Evolutionary conservation across 306 rosid genomes (phyloP).

Genomic region (Cicer judaicum): DNA sequence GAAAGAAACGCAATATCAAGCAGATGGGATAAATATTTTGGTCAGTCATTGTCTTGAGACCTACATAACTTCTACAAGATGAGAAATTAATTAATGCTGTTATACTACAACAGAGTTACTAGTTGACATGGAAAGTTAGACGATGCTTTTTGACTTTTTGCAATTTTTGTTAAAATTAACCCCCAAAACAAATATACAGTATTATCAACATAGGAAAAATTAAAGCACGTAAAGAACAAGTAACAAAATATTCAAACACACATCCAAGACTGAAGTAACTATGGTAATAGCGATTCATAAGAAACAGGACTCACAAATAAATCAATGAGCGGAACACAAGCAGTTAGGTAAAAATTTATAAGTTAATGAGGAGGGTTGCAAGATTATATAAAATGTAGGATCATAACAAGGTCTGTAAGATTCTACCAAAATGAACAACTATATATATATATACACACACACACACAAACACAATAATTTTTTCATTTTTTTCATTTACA

Average conservation of each 20-base stretch:
- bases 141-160: background rate
- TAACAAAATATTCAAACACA: background rate
- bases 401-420: background rate
- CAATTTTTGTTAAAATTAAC: conserved; percentile 3
- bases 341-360: background rate
- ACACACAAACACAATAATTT: background rate
- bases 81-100: background rate
- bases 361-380: background rate
- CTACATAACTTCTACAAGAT: conserved; percentile 15
- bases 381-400: background rate
- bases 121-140: background rate
- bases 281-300: background rate
- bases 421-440: background rate
- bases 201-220: background rate
- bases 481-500: background rate
- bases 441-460: background rate
- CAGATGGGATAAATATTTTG: conserved; percentile 26
- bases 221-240: conserved; percentile 1
- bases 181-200: background rate
- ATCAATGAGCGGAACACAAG: background rate
- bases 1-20: conserved; percentile 22
- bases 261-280: background rate
- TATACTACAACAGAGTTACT: conserved; percentile 3
- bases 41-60: background rate
- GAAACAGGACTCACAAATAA: conserved; percentile 3